phyloP scores from a whole-genome alignment of 2,329 filamentous ascomycete species.

The Sporothrix inflata region DNA sequence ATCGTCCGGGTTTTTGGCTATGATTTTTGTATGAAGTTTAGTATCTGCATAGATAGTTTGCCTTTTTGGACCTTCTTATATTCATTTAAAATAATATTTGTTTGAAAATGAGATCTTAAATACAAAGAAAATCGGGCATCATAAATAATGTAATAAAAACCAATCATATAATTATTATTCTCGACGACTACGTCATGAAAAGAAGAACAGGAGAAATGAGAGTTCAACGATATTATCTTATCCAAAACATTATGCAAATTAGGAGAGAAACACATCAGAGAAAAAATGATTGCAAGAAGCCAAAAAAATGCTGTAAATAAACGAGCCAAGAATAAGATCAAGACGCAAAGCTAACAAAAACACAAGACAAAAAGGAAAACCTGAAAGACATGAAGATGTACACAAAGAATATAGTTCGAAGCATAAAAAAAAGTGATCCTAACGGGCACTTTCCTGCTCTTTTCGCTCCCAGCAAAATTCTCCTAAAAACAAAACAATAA shows the following conservation, averaged over 20 bases:
- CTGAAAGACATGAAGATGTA: conserved; percentile 12
- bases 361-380: background rate
- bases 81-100: background rate
- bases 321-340: background rate
- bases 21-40: background rate
- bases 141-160: too few relatives aligned
- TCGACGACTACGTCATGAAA: background rate
- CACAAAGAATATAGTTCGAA: conserved; percentile 17
- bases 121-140: too few relatives aligned
- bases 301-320: background rate
- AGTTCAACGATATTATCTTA: background rate
- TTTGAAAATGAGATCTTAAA: too few relatives aligned
- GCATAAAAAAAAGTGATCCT: background rate
- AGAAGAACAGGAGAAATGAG: background rate
- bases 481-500: background rate
- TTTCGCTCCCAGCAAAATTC: conserved; percentile 17
- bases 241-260: background rate
- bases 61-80: background rate
- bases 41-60: background rate
- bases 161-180: background rate
- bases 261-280: background rate
- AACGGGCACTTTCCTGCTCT: background rate
- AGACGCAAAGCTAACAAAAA: background rate
- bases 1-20: background rate
- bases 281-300: background rate